A percentile compares a stretch with the other conserved stretches of the same genome.
Conservation (phyloP, 495 filamentous ascomycete genomes). For the Xylaria grammica region DNA sequence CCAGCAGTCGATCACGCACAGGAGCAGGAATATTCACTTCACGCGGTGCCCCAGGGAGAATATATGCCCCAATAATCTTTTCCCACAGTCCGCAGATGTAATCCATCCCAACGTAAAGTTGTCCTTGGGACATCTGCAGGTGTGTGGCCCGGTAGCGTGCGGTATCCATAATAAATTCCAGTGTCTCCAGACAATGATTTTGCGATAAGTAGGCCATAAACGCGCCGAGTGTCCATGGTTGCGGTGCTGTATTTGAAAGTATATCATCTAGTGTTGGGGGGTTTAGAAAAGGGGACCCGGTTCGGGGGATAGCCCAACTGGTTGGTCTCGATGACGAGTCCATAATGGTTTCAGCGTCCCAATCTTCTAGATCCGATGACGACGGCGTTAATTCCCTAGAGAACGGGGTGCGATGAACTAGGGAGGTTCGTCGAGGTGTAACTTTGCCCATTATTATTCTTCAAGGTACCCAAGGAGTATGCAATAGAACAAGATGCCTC, state of each 20-base stretch:
- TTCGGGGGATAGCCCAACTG: slow-evolving; percentile 50
- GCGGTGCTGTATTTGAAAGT: slow-evolving; percentile 80
- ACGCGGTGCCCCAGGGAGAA: slow-evolving; percentile 75
- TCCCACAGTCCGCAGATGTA: slow-evolving; percentile 77
- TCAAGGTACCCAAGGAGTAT: slow-evolving; percentile 21
- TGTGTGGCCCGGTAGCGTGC: slow-evolving; percentile 86
- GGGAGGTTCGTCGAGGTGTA: slow-evolving; percentile 48
- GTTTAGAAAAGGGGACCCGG: slow-evolving; percentile 57
- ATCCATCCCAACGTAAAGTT: slow-evolving; percentile 58
- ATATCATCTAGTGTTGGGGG: slow-evolving; percentile 87
- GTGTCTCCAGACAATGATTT: slow-evolving; percentile 94
- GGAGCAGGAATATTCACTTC: slow-evolving; percentile 92
- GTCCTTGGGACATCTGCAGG: slow-evolving; percentile 32
- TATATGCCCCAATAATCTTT: slow-evolving; percentile 74
- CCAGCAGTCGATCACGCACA: slow-evolving; percentile 80
- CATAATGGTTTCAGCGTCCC: slow-evolving; percentile 52
- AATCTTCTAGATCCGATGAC: slow-evolving; percentile 47
- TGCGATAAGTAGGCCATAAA: slow-evolving; percentile 98
- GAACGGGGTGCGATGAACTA: slow-evolving; percentile 43
- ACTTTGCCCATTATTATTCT: slow-evolving; percentile 55
- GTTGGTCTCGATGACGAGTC: slow-evolving; percentile 46
- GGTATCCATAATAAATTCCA: slow-evolving; percentile 97
- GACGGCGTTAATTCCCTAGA: slow-evolving; percentile 45
- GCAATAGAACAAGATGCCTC: slow-evolving; percentile 5
- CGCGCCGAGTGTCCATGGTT: slow-evolving; percentile 89